Percentiles rank a stretch among this genome's conserved stretches.
Evolutionary conservation across 2,329 filamentous ascomycete species (phyloP).

Genomic region (Coniochaeta sp.): DNA sequence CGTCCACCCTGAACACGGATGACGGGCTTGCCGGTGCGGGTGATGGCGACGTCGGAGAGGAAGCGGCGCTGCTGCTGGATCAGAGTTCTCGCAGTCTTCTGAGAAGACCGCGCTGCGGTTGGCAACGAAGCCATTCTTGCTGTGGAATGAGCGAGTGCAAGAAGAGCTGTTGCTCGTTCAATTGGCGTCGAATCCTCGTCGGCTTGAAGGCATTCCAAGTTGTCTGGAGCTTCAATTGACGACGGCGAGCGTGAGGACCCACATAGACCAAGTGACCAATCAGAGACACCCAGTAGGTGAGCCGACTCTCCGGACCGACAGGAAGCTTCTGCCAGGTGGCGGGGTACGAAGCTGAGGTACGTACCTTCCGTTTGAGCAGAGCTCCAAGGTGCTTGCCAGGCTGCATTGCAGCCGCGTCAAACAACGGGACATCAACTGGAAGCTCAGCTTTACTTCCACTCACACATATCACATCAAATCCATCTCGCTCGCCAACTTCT

Average conservation of each 20-base stretch:
- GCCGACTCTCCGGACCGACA: not conserved
- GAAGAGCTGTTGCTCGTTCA: slow-evolving; percentile 19
- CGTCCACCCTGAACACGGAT: slow-evolving; percentile 83
- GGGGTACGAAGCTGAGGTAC: slow-evolving; percentile 7
- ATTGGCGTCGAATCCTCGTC: slow-evolving; percentile 18
- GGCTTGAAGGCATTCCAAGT: slow-evolving; percentile 4
- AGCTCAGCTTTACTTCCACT: slow-evolving; percentile 12
- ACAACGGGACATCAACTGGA: slow-evolving; percentile 8
- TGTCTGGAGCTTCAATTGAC: not conserved
- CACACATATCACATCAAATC: slow-evolving; percentile 6
- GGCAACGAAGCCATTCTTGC: slow-evolving; percentile 50
- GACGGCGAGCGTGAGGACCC: not conserved
- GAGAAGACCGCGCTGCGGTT: slow-evolving; percentile 46
- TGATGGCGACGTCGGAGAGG: slow-evolving; percentile 82
- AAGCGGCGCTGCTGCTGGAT: slow-evolving; percentile 37
- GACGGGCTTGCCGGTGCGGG: slow-evolving; percentile 92
- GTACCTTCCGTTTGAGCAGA: slow-evolving; percentile 5
- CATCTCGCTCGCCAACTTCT: not conserved
- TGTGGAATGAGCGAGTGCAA: slow-evolving; percentile 18
- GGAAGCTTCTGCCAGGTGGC: not conserved
- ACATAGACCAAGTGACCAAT: slow-evolving; percentile 7
- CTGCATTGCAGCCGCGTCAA: slow-evolving; percentile 36
- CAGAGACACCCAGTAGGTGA: not conserved
- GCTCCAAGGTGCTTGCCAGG: slow-evolving; percentile 22
- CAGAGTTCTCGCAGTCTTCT: slow-evolving; percentile 37